phyloP scores from a whole-genome alignment of 1,284 basidiomycete genomes.

The Cryptococcus hybrid region DNA sequence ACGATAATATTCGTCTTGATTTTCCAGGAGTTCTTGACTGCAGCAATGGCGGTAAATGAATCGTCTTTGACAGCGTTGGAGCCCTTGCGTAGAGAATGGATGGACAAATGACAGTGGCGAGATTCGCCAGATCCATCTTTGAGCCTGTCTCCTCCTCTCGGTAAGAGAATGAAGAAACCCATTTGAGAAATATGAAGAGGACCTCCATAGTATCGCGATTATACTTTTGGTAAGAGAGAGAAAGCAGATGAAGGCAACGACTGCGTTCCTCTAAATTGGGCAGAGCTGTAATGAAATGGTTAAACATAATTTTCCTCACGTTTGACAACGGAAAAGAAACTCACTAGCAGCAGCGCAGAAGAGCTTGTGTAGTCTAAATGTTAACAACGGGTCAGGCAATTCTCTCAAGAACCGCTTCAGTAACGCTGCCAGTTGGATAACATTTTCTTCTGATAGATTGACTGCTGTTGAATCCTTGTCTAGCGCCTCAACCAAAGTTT shows the following conservation, averaged over 20 bases:
- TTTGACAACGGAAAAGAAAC: slow-evolving; percentile 38
- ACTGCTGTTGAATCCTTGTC: slow-evolving; percentile 89
- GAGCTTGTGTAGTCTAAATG: slow-evolving; percentile 86
- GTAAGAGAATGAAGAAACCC: slow-evolving; percentile 99
- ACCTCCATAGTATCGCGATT: slow-evolving; percentile 98
- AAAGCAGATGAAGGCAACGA: slow-evolving; percentile 81
- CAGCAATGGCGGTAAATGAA: slow-evolving; percentile 85
- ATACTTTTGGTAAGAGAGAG: slow-evolving; percentile 81
- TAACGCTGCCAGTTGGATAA: slow-evolving; percentile 93
- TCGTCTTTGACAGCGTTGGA: slow-evolving; percentile 88
- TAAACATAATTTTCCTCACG: not conserved
- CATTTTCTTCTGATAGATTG: slow-evolving; percentile 90
- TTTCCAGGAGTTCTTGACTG: slow-evolving; percentile 83
- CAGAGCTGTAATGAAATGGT: slow-evolving; percentile 57
- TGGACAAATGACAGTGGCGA: slow-evolving; percentile 97
- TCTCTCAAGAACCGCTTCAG: slow-evolving; percentile 97
- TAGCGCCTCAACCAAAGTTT: slow-evolving; percentile 85
- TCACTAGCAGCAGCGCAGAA: slow-evolving; percentile 84
- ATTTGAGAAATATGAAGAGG: slow-evolving; percentile 96
- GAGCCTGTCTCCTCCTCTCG: slow-evolving; percentile 97
- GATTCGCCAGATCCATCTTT: slow-evolving; percentile 96
- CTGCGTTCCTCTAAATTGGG: slow-evolving; percentile 73
- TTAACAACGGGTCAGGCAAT: slow-evolving; percentile 93
- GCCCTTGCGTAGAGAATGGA: slow-evolving; percentile 88
- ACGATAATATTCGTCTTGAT: slow-evolving; percentile 90